Evolutionary conservation across 495 filamentous ascomycete genomes (phyloP).

Genomic region (Podospora appendiculata): DNA sequence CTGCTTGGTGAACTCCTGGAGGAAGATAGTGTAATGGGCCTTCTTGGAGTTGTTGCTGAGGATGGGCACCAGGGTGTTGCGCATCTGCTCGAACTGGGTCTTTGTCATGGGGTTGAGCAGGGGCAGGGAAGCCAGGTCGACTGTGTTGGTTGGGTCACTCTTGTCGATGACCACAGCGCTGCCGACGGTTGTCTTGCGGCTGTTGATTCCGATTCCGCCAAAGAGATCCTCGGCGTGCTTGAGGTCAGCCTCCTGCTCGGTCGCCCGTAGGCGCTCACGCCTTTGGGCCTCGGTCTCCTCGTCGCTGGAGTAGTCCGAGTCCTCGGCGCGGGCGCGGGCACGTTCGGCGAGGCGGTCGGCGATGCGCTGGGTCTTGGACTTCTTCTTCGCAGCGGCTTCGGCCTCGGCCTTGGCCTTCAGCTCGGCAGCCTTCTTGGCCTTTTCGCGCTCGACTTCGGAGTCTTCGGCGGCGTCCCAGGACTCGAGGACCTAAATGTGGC

Average conservation of each 20-base stretch:
- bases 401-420: conserved; percentile 83
- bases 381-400: conserved; percentile 89
- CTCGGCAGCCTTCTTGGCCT: conserved; percentile 78
- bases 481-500: conserved; percentile 65
- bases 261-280: conserved; percentile 63
- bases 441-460: conserved; percentile 93
- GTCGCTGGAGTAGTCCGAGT: conserved; percentile 50
- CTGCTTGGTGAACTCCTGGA: conserved; percentile 84
- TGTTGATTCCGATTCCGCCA: conserved; percentile 64
- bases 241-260: conserved; percentile 84
- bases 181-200: conserved; percentile 48
- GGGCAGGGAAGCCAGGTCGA: conserved; percentile 71
- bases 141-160: conserved; percentile 62
- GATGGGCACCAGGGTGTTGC: conserved; percentile 68
- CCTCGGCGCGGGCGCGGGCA: conserved; percentile 40
- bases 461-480: conserved; percentile 98
- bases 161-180: conserved; percentile 62
- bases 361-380: conserved; percentile 80
- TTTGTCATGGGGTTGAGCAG: conserved; percentile 89
- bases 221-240: conserved; percentile 90
- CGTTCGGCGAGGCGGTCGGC: conserved; percentile 59
- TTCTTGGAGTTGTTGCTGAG: conserved; percentile 71
- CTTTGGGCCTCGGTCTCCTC: conserved; percentile 66
- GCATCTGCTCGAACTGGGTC: conserved; percentile 68
- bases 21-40: conserved; percentile 78